These are phyloP conservation scores for Agrocybe chaxingu DNA, from an alignment of 768 basidiomycete genomes.

Conservation along the genomic window DNA sequence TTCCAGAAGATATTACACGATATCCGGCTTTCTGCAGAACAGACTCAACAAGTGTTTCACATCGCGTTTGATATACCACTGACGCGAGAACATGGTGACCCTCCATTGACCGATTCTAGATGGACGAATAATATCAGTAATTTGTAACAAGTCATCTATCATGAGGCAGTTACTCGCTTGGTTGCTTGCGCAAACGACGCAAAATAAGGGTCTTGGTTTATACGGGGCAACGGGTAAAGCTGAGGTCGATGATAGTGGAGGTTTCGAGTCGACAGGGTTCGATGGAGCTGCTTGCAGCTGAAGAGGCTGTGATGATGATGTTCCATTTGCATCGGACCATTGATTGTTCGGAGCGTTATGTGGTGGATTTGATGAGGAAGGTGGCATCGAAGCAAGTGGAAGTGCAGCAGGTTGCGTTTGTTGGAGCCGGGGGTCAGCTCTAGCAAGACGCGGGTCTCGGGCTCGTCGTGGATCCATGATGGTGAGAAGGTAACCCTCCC, in stretches of 20 bases:
- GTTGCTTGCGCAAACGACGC: constrained; percentile 99
- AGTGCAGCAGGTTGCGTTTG: constrained; percentile 13
- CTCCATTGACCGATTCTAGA: constrained; percentile 96
- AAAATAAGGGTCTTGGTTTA: constrained; percentile 81
- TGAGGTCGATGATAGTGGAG: constrained; percentile 2
- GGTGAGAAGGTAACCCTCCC: constrained; percentile 6
- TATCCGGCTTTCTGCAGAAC: constrained; percentile 78
- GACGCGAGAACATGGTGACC: constrained; percentile 89
- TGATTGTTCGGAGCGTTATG: constrained; percentile 22
- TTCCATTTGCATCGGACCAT: constrained; percentile 18
- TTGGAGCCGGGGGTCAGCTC: constrained; percentile 65
- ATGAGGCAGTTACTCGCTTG: constrained; percentile 55
- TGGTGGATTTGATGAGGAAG: constrained; percentile 35
- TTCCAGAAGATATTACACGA: constrained; percentile 91
- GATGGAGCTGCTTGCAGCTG: constrained; percentile 8
- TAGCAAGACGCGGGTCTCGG: constrained; percentile 77
- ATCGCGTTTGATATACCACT: constrained; percentile 28
- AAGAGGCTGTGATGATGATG: constrained; percentile 8
- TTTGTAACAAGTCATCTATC: not conserved
- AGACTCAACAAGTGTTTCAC: not conserved
- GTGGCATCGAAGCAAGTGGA: constrained; percentile 24
- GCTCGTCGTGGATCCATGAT: constrained; percentile 77
- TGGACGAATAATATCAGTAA: constrained; percentile 10
- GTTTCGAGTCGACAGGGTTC: constrained; percentile 5
- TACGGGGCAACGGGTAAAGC: constrained; percentile 27